A percentile compares a stretch with the other conserved stretches of the same genome.
Conservation (phyloP, 257 asterid species). For the Nicotiana noctiflora region DNA sequence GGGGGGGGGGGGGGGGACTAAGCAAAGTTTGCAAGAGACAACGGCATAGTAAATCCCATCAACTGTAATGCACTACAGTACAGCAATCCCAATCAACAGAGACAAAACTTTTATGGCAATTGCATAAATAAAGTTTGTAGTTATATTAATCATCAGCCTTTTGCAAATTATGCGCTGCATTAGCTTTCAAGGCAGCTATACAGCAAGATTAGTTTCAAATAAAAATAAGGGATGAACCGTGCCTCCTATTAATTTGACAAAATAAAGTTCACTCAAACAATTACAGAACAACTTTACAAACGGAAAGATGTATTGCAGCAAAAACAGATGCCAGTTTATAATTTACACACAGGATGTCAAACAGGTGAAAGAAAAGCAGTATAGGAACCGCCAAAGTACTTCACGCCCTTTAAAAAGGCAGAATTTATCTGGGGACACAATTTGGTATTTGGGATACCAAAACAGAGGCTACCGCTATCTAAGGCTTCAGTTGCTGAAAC, state of each 20-base stretch:
- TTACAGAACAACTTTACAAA: not conserved
- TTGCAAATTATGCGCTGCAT: not conserved
- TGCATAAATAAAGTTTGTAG: not conserved
- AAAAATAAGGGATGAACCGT: not conserved
- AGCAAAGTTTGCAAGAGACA: too few relatives aligned
- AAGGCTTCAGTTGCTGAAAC: conserved; percentile 18
- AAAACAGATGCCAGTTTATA: too few relatives aligned
- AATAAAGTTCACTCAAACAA: not conserved
- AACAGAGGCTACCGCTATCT: conserved; percentile 24
- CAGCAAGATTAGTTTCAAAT: not conserved
- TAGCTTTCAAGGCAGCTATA: not conserved
- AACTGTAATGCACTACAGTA: not conserved
- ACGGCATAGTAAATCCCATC: too few relatives aligned
- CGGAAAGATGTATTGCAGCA: not conserved
- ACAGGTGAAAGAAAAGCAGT: conserved; percentile 51
- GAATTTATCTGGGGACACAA: conserved; percentile 40
- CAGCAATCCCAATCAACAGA: not conserved
- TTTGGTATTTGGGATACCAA: conserved; percentile 46
- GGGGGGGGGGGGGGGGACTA: too few relatives aligned
- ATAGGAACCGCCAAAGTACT: conserved; percentile 49
- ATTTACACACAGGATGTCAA: not conserved
- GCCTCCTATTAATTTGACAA: not conserved
- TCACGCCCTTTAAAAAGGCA: conserved; percentile 56
- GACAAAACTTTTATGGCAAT: not conserved
- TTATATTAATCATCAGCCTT: not conserved